These are phyloP conservation scores for Gentiana dahurica DNA, from an alignment of 257 asterid species.

Conservation along the genomic window DNA sequence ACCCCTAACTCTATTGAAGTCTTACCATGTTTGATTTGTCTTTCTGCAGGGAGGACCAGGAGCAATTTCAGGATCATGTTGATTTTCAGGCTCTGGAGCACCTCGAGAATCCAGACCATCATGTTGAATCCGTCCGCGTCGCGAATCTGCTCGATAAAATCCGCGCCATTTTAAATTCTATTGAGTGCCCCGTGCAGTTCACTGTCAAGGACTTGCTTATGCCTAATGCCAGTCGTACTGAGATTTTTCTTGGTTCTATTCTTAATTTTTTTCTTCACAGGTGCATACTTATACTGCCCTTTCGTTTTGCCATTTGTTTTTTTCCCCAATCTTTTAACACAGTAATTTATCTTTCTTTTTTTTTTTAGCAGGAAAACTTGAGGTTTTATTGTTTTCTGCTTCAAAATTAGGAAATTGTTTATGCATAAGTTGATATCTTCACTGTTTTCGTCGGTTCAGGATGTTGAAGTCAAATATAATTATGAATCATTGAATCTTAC, in stretches of 20 bases:
- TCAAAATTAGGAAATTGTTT: no score
- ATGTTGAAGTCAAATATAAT: no score
- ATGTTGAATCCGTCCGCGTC: slow-evolving; percentile 40
- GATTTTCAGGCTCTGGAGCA: slow-evolving; percentile 74
- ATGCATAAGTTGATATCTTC: no score
- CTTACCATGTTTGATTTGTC: background rate
- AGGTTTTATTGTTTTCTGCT: no score
- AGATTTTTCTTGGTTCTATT: slow-evolving; percentile 58
- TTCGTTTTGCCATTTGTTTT: no score
- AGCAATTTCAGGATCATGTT: slow-evolving; percentile 36
- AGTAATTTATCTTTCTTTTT: no score
- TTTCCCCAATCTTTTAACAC: no score
- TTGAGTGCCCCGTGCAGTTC: slow-evolving; percentile 50
- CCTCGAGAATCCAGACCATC: slow-evolving; percentile 77
- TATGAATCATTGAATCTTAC: no score
- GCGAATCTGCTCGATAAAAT: slow-evolving; percentile 45
- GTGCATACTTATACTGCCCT: slow-evolving; percentile 14
- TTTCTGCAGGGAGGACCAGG: slow-evolving; percentile 46
- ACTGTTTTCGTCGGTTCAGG: no score
- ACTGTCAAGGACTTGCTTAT: slow-evolving; percentile 58
- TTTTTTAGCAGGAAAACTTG: no score
- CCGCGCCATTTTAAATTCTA: slow-evolving; percentile 30
- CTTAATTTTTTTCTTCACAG: slow-evolving; percentile 71
- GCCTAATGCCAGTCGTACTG: slow-evolving; percentile 71
- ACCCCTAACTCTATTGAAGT: slow-evolving; percentile 10